Evolutionary conservation across 2,329 filamentous ascomycete species (phyloP).

Genomic region (Aspergillus glaucus): DNA sequence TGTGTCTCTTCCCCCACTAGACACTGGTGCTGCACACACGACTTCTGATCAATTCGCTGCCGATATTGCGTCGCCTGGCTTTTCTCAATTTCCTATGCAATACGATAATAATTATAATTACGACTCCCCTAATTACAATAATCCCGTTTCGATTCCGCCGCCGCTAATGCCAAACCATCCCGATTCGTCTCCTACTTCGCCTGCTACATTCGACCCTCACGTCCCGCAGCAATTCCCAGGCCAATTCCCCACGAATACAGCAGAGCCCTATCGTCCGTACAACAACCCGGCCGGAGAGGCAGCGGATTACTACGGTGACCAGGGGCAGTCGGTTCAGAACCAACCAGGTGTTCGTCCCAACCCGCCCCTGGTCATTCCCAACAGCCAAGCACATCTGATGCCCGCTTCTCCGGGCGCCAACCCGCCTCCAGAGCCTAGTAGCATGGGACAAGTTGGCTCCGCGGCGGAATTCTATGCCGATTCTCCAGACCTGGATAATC

Average conservation of each 20-base stretch:
- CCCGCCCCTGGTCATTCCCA: conserved; percentile 48
- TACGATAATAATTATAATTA: conserved; percentile 12
- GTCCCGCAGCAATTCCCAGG: conserved; percentile 55
- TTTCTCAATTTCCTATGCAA: conserved; percentile 30
- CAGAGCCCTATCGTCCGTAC: conserved; percentile 42
- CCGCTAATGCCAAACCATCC: conserved; percentile 16
- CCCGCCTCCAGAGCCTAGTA: conserved; percentile 55
- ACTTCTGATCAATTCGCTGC: conserved; percentile 23
- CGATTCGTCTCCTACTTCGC: conserved; percentile 5
- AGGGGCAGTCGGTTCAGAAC: conserved; percentile 52
- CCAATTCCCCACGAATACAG: conserved; percentile 44
- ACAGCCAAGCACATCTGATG: conserved; percentile 52
- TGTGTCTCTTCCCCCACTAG: conserved; percentile 15
- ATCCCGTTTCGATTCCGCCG: conserved; percentile 6
- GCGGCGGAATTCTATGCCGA: conserved; percentile 52
- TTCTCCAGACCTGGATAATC: conserved; percentile 8
- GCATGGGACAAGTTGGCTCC: conserved; percentile 38
- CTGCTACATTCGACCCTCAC: conserved; percentile 39
- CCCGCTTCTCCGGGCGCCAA: conserved; percentile 46
- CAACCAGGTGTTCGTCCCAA: conserved; percentile 56
- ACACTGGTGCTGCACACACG: conserved; percentile 16
- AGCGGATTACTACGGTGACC: conserved; percentile 58
- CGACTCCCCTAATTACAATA: neutral
- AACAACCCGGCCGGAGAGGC: conserved; percentile 47
- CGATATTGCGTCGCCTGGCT: conserved; percentile 24